Evolutionary conservation across 2,329 filamentous ascomycete species (phyloP).

Genomic region (Talaromyces sp.): DNA sequence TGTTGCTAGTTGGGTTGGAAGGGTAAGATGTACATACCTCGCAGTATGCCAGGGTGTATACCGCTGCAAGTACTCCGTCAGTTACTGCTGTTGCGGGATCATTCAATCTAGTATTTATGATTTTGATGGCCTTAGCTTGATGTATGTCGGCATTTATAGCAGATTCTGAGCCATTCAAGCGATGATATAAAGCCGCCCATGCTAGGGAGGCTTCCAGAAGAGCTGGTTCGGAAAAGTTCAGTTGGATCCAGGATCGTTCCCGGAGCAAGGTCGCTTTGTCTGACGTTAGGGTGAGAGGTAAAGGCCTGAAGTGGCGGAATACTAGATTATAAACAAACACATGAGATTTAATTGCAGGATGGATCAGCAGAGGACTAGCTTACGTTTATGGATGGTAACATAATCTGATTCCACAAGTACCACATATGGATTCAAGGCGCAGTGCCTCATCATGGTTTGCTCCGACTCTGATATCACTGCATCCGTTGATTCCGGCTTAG

Average conservation of each 20-base stretch:
- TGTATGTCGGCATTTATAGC: not conserved
- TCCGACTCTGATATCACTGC: not conserved
- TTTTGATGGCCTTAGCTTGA: not conserved
- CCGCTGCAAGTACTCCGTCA: not conserved
- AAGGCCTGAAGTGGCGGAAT: not conserved
- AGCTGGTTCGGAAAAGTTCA: slow-evolving; percentile 5
- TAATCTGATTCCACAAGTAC: not conserved
- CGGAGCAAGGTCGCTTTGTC: slow-evolving; percentile 4
- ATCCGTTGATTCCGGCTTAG: not conserved
- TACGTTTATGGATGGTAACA: not conserved
- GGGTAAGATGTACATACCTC: not conserved
- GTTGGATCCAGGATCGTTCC: slow-evolving; percentile 2
- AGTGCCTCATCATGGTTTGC: not conserved
- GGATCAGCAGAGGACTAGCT: not conserved
- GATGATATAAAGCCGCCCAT: not conserved
- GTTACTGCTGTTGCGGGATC: not conserved
- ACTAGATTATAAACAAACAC: not conserved
- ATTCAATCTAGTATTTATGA: not conserved
- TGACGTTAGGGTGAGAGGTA: not conserved
- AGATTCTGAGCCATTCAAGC: not conserved
- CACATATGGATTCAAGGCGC: not conserved
- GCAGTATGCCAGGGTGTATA: not conserved
- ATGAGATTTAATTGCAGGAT: not conserved
- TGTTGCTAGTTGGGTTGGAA: not conserved
- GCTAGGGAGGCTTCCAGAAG: not conserved